Evolutionary conservation across 2,329 filamentous ascomycete species (phyloP).

Genomic region (Colletotrichum shisoi): DNA sequence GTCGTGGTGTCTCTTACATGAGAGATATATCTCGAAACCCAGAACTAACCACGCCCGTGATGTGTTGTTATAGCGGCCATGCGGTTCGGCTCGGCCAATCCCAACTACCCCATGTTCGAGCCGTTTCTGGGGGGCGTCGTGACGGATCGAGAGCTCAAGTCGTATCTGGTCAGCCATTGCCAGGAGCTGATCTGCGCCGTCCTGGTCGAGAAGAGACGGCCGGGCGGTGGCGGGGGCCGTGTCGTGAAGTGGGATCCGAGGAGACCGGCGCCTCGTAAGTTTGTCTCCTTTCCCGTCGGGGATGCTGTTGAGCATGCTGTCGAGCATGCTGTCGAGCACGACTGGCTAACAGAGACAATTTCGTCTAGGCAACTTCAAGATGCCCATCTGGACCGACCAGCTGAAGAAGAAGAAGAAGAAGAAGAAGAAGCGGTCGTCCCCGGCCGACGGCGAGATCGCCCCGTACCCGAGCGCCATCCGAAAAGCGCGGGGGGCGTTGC

Average conservation of each 20-base stretch:
- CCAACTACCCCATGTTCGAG: background rate
- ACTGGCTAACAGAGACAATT: background rate
- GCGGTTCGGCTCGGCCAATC: constrained; percentile 4
- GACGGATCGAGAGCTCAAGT: background rate
- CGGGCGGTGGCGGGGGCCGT: background rate
- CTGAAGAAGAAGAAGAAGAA: background rate
- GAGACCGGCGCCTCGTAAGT: constrained; percentile 11
- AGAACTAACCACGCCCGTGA: background rate
- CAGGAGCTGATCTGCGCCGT: constrained; percentile 4
- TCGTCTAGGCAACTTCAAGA: background rate
- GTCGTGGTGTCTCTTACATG: background rate
- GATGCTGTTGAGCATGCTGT: background rate
- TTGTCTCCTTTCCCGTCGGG: background rate
- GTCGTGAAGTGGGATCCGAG: constrained; percentile 4
- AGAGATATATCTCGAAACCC: background rate
- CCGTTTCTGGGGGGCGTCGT: constrained; percentile 16
- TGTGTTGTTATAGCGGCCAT: constrained; percentile 4
- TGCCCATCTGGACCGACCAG: constrained; percentile 1
- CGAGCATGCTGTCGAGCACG: background rate
- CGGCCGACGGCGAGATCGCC: background rate
- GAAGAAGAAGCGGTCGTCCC: background rate
- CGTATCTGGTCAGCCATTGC: constrained; percentile 6
- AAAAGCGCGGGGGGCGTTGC: background rate
- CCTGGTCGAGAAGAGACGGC: background rate
- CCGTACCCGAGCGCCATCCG: background rate